phyloP scores from a whole-genome alignment of 2,329 filamentous ascomycete genomes.

The Penicillium glabrum region DNA sequence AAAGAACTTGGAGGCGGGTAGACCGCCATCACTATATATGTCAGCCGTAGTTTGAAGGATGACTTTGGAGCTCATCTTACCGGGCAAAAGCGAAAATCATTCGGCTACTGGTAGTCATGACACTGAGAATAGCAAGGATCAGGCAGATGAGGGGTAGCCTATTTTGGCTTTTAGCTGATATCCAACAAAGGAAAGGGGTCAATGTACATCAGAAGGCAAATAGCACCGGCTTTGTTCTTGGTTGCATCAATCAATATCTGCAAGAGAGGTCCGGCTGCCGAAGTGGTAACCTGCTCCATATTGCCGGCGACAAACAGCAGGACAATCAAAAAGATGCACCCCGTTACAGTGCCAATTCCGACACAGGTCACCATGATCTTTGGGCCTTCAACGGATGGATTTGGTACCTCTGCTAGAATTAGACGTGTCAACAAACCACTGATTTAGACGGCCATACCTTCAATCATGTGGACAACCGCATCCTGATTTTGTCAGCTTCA shows the following conservation, averaged over 20 bases:
- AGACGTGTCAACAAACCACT: neutral
- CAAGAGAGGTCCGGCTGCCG: constrained; percentile 57
- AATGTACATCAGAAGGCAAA: constrained; percentile 60
- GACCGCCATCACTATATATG: constrained; percentile 58
- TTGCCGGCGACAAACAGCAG: constrained; percentile 64
- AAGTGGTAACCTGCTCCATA: constrained; percentile 55
- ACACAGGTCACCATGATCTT: constrained; percentile 66
- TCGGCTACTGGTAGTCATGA: constrained; percentile 37
- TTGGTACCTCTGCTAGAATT: constrained; percentile 33
- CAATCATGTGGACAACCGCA: constrained; percentile 52
- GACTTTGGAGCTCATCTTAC: constrained; percentile 8
- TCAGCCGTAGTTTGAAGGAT: neutral
- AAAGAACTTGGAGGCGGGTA: constrained; percentile 62
- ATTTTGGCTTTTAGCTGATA: constrained; percentile 6
- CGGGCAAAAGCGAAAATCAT: constrained; percentile 38
- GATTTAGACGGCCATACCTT: constrained; percentile 21
- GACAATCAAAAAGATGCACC: constrained; percentile 61
- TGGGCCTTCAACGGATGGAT: constrained; percentile 55
- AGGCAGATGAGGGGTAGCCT: constrained; percentile 34
- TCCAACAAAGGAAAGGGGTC: neutral
- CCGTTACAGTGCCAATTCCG: constrained; percentile 61
- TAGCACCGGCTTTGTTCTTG: constrained; percentile 59
- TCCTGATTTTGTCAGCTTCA: constrained; percentile 22
- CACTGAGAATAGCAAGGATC: constrained; percentile 32
- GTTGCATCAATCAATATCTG: constrained; percentile 65